Evolutionary conservation across 495 filamentous ascomycete genomes (phyloP), one percentile per base, ranked within the genome.

Genomic region (Endocarpon pusillum): DNA sequence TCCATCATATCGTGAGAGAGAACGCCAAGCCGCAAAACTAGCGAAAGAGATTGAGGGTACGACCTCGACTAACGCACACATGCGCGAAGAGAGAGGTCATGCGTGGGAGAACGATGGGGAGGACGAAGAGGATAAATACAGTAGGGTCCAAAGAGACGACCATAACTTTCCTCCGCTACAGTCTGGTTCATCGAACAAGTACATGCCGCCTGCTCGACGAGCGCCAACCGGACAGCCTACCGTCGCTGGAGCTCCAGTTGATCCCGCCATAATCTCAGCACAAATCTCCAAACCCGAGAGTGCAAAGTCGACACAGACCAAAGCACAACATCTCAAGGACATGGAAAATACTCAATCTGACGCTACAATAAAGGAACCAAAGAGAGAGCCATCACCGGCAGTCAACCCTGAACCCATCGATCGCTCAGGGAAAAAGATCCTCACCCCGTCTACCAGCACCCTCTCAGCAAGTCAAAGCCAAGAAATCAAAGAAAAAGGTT

Each of bases 51-150:
- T 99, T 41, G 84, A 94, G 52, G 59, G 61, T 24, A 75, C 63
- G 34, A 59, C 70, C 5, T 53, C 70, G 9, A 64, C 65, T 16
- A 91, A 89, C 37, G 55, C 73, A 1, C 91, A 97, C 48, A 66
- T 92, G 36, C 78, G 78, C 3, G 87, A 96, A 49, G 87, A 96
- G 59, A 69, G 84, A 47, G 74, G 82, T n/a, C 64, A 76, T 43
- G 66, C 67, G 18, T 62, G 66, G 35, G 58, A 55, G 7, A 76
- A 81, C 40, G 66, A 70, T 38, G 64, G 77, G 31, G 81, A 91
- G 52, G 89, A 99, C 48, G 81, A 87, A 51, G 81, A 87, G 53
- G 83, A 85, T 40, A 94, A 89, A 49, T 96, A 93, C 52, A 94
- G 86, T 51, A 86, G 85, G 47, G 89, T 99, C 14, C 78, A 71